Percentiles rank a stretch among this genome's conserved stretches.
Conservation (phyloP, 2,329 filamentous ascomycete species). For the Xylaria sp. region DNA sequence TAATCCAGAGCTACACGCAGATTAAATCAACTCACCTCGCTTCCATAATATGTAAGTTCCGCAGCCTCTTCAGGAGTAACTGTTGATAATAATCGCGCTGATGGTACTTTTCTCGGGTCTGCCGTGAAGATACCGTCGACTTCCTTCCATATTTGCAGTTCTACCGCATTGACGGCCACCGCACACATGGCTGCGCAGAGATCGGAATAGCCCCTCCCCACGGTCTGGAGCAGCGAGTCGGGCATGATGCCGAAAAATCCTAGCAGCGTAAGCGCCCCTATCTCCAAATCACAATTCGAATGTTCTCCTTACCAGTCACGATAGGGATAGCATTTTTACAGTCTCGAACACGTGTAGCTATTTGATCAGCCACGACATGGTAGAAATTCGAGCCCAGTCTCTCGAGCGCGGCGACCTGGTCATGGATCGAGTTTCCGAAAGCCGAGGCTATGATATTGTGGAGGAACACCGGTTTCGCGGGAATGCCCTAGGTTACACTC, state of each 20-base stretch:
- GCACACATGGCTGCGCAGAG: conserved; percentile 70
- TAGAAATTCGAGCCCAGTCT: conserved; percentile 33
- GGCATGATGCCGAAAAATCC: conserved; percentile 72
- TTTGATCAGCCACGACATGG: conserved; percentile 31
- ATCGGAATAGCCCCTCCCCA: conserved; percentile 72
- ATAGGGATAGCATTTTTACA: conserved; percentile 32
- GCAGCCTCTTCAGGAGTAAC: conserved; percentile 78
- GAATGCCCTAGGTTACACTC: conserved; percentile 25
- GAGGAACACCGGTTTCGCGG: conserved; percentile 30
- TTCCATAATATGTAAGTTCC: conserved; percentile 72
- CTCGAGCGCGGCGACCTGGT: conserved; percentile 30
- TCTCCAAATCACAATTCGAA: neutral
- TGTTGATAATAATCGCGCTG: conserved; percentile 67
- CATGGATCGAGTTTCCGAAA: conserved; percentile 31
- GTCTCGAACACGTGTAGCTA: conserved; percentile 28
- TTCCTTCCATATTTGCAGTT: conserved; percentile 76
- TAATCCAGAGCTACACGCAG: neutral
- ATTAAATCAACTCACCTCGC: conserved; percentile 43
- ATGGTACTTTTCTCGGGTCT: conserved; percentile 79
- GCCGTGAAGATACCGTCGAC: conserved; percentile 75
- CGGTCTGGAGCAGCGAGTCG: conserved; percentile 64
- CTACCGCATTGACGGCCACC: conserved; percentile 63
- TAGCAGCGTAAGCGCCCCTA: conserved; percentile 39
- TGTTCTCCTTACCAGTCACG: conserved; percentile 29
- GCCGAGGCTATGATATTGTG: conserved; percentile 33